These are phyloP conservation scores for Narthecium ossifragum DNA, from an alignment of 106 monocot species.

Conservation along the genomic window DNA sequence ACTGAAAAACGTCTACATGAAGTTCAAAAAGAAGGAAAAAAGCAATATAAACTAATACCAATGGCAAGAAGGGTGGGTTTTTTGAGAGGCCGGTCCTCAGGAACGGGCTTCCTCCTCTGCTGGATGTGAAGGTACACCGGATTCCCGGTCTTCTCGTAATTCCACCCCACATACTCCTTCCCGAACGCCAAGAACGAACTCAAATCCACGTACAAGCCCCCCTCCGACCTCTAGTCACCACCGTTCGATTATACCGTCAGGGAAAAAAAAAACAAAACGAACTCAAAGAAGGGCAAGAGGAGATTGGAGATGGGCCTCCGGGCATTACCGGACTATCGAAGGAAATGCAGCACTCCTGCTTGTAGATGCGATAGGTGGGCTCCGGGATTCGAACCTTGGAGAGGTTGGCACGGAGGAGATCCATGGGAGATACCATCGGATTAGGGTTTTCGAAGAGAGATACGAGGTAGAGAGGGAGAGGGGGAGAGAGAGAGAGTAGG, in stretches of 20 bases:
- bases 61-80: conserved; percentile 91
- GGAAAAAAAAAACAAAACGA: conserved; percentile 1
- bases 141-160: conserved; percentile 81
- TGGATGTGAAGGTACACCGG: conserved; percentile 81
- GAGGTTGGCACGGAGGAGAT: conserved; percentile 75
- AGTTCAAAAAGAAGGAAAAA: not conserved
- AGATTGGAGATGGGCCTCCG: not conserved
- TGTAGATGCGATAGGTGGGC: conserved; percentile 86
- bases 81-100: conserved; percentile 88
- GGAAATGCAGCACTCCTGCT: conserved; percentile 94
- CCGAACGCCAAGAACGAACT: conserved; percentile 85
- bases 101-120: conserved; percentile 50
- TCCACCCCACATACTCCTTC: conserved; percentile 81
- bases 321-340: conserved; percentile 74
- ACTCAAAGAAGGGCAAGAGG: not conserved
- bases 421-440: conserved; percentile 27
- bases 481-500: too few species aligned
- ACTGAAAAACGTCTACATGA: not conserved
- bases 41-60: conserved; percentile 27
- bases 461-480: not conserved
- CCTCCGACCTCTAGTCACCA: conserved; percentile 59
- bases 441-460: not conserved
- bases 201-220: conserved; percentile 82
- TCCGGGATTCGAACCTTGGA: conserved; percentile 82
- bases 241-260: not conserved